These are phyloP conservation scores for Boletus vermiculosoides DNA, from an alignment of 768 basidiomycete genomes.

Conservation along the genomic window DNA sequence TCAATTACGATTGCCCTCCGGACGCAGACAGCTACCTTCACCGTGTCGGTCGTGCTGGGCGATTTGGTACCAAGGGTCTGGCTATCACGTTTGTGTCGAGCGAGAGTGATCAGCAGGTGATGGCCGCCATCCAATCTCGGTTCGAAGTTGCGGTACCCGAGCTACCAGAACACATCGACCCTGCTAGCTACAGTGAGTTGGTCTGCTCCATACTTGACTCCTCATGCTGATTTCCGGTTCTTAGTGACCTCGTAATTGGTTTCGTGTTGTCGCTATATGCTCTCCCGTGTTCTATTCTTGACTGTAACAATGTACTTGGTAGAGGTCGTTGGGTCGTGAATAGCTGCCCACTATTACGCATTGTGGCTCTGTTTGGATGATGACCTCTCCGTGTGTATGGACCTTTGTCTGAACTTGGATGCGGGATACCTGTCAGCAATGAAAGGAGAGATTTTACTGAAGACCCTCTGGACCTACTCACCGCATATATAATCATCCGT, in stretches of 20 bases:
- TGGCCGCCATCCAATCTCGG: conserved; percentile 90
- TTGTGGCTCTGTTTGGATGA: conserved; percentile 10
- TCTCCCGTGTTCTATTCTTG: conserved; percentile 5
- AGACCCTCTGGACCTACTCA: too few relatives aligned
- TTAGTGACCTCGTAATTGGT: conserved; percentile 46
- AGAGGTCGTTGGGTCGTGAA: conserved; percentile 7
- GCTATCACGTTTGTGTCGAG: conserved; percentile 96
- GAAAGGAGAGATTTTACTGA: neutral
- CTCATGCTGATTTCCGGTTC: neutral
- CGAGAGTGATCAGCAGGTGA: conserved; percentile 90
- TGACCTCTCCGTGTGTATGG: neutral
- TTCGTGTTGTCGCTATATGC: conserved; percentile 13
- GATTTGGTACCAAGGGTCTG: conserved; percentile 99
- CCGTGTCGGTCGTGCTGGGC: conserved; percentile 97
- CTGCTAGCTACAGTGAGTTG: conserved; percentile 89
- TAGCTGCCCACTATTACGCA: neutral
- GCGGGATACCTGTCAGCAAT: neutral
- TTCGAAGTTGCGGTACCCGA: conserved; percentile 98
- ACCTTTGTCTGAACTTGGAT: neutral
- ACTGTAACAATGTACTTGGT: conserved; percentile 27
- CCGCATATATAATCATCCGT: too few relatives aligned
- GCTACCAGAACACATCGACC: conserved; percentile 90
- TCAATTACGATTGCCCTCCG: conserved; percentile 97
- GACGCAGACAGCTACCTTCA: conserved; percentile 99
- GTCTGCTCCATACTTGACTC: neutral